Evolutionary conservation across 331 rosid genomes (phyloP).

Genomic region (Saraca asoca): DNA sequence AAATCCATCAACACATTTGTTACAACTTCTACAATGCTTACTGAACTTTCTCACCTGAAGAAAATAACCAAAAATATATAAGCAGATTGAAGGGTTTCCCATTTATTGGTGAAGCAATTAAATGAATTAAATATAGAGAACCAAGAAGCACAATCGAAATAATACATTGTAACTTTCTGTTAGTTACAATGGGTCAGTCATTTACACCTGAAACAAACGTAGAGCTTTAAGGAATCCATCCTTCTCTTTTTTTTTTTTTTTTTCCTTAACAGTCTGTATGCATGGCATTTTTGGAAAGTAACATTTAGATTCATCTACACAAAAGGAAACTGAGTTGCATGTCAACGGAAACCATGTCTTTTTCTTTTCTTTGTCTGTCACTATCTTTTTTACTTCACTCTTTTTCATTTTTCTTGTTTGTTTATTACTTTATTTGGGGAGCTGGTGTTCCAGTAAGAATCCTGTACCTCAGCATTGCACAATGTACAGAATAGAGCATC

Average conservation of each 20-base stretch:
- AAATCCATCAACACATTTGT: conserved; percentile 86
- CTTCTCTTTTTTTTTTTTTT: too few species aligned
- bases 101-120: conserved; percentile 16
- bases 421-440: conserved; percentile 16
- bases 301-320: conserved; percentile 7
- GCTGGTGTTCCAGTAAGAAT: not conserved
- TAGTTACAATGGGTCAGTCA: not conserved
- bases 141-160: conserved; percentile 10
- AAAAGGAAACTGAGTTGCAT: conserved; percentile 5
- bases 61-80: conserved; percentile 22
- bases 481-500: conserved; percentile 78
- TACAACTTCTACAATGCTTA: conserved; percentile 85
- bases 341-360: not conserved
- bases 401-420: not conserved
- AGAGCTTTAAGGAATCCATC: conserved; percentile 11
- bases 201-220: conserved; percentile 2
- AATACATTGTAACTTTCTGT: conserved; percentile 5
- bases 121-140: conserved; percentile 16
- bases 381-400: not conserved
- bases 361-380: not conserved
- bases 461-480: conserved; percentile 78
- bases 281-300: conserved; percentile 11
- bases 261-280: conserved; percentile 13
- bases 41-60: conserved; percentile 77
- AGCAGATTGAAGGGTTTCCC: conserved; percentile 22